phyloP scores from a whole-genome alignment of 495 filamentous ascomycete genomes.

The Hypomontagnella submonticulosa region DNA sequence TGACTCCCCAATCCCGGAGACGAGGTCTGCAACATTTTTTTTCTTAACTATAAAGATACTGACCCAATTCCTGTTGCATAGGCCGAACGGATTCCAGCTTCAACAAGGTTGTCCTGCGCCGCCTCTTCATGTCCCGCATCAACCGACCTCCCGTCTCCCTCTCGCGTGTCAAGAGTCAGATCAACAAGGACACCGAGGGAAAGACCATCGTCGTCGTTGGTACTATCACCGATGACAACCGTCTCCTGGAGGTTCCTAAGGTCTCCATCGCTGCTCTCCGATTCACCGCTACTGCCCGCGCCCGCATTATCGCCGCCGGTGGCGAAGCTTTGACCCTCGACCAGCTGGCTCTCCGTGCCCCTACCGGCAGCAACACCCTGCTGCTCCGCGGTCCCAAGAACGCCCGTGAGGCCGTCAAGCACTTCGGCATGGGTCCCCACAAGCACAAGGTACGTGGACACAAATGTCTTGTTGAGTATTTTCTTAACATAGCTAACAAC shows the following conservation, averaged over 20 bases:
- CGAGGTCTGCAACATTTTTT: not conserved
- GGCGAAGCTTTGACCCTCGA: slow-evolving; percentile 95
- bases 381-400: slow-evolving; percentile 98
- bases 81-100: slow-evolving; percentile 95
- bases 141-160: slow-evolving; percentile 96
- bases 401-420: slow-evolving; percentile 94
- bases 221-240: slow-evolving; percentile 96
- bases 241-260: slow-evolving; percentile 88
- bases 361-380: slow-evolving; percentile 93
- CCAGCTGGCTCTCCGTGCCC: slow-evolving; percentile 91
- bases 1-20: slow-evolving; percentile 42
- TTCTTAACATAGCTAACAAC: slow-evolving; percentile 6
- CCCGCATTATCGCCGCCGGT: slow-evolving; percentile 90
- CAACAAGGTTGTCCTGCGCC: slow-evolving; percentile 96
- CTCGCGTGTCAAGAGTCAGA: slow-evolving; percentile 82
- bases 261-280: slow-evolving; percentile 89
- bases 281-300: slow-evolving; percentile 94
- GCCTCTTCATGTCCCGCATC: slow-evolving; percentile 96
- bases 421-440: slow-evolving; percentile 98
- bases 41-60: slow-evolving; percentile 4
- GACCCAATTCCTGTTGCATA: slow-evolving; percentile 47
- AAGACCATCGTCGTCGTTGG: slow-evolving; percentile 94
- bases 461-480: not conserved
- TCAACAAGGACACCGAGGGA: slow-evolving; percentile 73
- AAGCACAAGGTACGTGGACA: slow-evolving; percentile 82